Conservation (phyloP, 1,139 yeast species). For the Saccharomyces pastorianus region DNA sequence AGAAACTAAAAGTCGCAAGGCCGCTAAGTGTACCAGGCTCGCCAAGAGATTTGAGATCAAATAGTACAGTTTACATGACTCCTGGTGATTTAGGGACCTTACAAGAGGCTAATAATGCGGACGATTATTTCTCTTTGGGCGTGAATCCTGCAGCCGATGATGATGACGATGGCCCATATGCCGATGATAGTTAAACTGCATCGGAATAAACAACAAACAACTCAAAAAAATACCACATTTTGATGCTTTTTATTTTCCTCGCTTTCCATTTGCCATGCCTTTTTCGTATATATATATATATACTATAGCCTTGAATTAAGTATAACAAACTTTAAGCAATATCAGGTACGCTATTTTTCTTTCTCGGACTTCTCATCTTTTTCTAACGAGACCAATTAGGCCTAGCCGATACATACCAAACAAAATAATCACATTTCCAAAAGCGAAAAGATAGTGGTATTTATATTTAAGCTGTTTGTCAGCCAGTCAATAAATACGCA, state of each 20-base stretch:
- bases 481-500: background rate
- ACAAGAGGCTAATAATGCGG: conserved; percentile 77
- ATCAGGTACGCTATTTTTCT: too few relatives aligned
- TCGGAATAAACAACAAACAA: conserved; percentile 28
- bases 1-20: conserved; percentile 64
- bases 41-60: conserved; percentile 48
- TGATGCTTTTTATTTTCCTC: background rate
- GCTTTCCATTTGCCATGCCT: background rate
- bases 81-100: conserved; percentile 94
- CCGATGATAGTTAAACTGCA: background rate
- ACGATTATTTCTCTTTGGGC: conserved; percentile 75
- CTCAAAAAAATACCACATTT: background rate
- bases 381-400: too few relatives aligned
- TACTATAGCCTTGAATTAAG: too few relatives aligned
- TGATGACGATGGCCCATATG: conserved; percentile 26
- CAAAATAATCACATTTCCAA: too few relatives aligned
- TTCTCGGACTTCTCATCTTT: too few relatives aligned
- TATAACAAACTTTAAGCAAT: too few relatives aligned
- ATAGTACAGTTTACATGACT: conserved; percentile 61
- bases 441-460: background rate
- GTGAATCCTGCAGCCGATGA: conserved; percentile 44
- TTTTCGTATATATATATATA: background rate
- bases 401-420: too few relatives aligned
- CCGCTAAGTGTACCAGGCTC: conserved; percentile 94
- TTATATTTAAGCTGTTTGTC: too few relatives aligned